Base-by-base conservation (phyloP, 2,329 filamentous ascomycete genomes). In the Pseudogymnoascus sp. region DNA sequence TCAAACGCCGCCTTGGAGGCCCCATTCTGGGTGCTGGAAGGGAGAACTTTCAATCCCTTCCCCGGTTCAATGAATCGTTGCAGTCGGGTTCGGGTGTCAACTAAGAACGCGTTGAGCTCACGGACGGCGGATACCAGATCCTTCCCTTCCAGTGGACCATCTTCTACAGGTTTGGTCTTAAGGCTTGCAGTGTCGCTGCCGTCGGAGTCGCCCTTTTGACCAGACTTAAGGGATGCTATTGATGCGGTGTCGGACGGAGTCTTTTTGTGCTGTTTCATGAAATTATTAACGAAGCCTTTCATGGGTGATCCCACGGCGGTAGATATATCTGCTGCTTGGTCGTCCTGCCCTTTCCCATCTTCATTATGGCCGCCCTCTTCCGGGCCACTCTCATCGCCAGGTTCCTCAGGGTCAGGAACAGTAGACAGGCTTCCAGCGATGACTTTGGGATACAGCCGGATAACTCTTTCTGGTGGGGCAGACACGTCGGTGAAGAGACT, bases 401-500 rank as follows among this genome's bases (percentile, higher is more conserved):
- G 74, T 2, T 79, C 78, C 7, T 83, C 78, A 2, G 38, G 58
- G 4, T 38, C 35, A 27, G 58, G 58, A 66, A 86, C 78, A 1
- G 79, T 81, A 0, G 91, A 92, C 1, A 96, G 76, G 25, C 91
- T 85, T 0, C 94, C 94, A 0, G 93, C 89, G 66, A 99, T 95
- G 7, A 86, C 80, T 64, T 81, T 86, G 1, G 94, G 94, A 68
- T 92, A 99, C 8, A 97, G 76, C 41, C 84, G 85, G 65, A 99
- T 86, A 2, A 97, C 94, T 59, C 90, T 83, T 72, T 95, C 91
- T 0, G 94, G 93, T 0, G 94, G 91, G 0, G 94, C 92, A 68
- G 91, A 86, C 2, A 97, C 91, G 61, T 94, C 89, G 90, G 85
- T 86, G 75, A 97, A 97, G 1, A 99, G 77, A 68, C 97, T 92